phyloP scores from a whole-genome alignment of 495 filamentous ascomycete species.

The Lasiosphaeria miniovina region DNA sequence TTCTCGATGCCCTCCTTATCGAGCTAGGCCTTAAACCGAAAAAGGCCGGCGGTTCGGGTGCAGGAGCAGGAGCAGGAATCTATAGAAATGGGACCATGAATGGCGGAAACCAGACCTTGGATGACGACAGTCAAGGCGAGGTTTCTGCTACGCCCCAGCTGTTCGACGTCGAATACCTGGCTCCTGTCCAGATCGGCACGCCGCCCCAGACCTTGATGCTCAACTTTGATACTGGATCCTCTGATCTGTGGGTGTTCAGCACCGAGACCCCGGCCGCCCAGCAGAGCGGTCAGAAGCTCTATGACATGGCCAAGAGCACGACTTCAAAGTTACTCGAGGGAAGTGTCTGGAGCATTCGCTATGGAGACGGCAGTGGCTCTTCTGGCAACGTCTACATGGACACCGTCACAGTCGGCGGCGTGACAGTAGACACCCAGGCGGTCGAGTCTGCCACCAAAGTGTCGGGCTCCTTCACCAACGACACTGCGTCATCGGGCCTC shows the following conservation, averaged over 20 bases:
- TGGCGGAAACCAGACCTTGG: conserved; percentile 14
- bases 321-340: conserved; percentile 52
- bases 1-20: conserved; percentile 28
- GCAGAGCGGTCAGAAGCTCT: conserved; percentile 53
- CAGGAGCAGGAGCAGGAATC: background rate
- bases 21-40: conserved; percentile 8
- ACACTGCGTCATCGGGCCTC: conserved; percentile 63
- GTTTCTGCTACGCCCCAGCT: conserved; percentile 39
- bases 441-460: conserved; percentile 68
- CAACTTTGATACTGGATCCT: conserved; percentile 75
- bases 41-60: background rate
- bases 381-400: conserved; percentile 71
- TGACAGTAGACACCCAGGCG: conserved; percentile 64
- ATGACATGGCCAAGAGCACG: conserved; percentile 49
- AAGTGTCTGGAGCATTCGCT: conserved; percentile 63
- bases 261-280: conserved; percentile 43
- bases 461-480: conserved; percentile 60
- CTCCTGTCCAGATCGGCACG: conserved; percentile 65
- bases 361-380: conserved; percentile 71
- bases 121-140: conserved; percentile 25
- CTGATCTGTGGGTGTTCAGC: conserved; percentile 66
- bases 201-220: conserved; percentile 66
- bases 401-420: conserved; percentile 69
- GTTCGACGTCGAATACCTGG: conserved; percentile 68
- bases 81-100: conserved; percentile 5